phyloP scores from a whole-genome alignment of 305 asterid genomes.

The Fraxinus paxiana region DNA sequence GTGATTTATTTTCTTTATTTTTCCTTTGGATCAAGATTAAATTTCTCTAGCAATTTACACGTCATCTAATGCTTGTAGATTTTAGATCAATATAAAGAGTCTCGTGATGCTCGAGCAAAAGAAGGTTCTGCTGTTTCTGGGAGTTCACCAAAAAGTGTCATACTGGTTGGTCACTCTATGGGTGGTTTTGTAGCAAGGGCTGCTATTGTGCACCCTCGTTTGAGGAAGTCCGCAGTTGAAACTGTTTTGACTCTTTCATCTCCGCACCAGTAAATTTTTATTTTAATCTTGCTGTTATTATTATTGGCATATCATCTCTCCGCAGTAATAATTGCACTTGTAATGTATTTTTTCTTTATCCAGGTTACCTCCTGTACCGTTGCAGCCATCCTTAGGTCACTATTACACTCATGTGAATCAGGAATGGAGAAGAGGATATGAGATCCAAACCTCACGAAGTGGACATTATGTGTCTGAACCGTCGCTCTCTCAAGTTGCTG shows the following conservation, averaged over 20 bases:
- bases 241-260: slow-evolving; percentile 89
- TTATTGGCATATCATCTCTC: slow-evolving; percentile 8
- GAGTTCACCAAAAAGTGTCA: slow-evolving; percentile 70
- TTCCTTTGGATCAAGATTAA: not conserved
- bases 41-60: slow-evolving; percentile 17
- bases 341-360: slow-evolving; percentile 21
- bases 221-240: slow-evolving; percentile 85
- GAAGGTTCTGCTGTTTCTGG: slow-evolving; percentile 65
- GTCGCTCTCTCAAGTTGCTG: slow-evolving; percentile 62
- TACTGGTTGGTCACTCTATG: slow-evolving; percentile 98
- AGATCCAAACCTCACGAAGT: slow-evolving; percentile 53
- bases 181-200: slow-evolving; percentile 99
- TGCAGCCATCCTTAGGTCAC: slow-evolving; percentile 93
- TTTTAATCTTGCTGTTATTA: not conserved
- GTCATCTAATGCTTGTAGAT: slow-evolving; percentile 44
- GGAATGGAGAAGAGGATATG: slow-evolving; percentile 86
- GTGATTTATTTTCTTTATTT: not conserved
- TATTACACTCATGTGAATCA: slow-evolving; percentile 72
- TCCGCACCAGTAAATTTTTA: slow-evolving; percentile 78
- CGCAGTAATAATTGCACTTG: slow-evolving; percentile 14
- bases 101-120: slow-evolving; percentile 53
- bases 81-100: slow-evolving; percentile 77
- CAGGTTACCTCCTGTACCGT: slow-evolving; percentile 86
- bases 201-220: slow-evolving; percentile 75
- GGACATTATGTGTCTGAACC: slow-evolving; percentile 57